A percentile compares a stretch with the other conserved stretches of the same genome.
Evolutionary conservation across 768 basidiomycete genomes (phyloP).

Genomic region (Naganishia onofrii): DNA sequence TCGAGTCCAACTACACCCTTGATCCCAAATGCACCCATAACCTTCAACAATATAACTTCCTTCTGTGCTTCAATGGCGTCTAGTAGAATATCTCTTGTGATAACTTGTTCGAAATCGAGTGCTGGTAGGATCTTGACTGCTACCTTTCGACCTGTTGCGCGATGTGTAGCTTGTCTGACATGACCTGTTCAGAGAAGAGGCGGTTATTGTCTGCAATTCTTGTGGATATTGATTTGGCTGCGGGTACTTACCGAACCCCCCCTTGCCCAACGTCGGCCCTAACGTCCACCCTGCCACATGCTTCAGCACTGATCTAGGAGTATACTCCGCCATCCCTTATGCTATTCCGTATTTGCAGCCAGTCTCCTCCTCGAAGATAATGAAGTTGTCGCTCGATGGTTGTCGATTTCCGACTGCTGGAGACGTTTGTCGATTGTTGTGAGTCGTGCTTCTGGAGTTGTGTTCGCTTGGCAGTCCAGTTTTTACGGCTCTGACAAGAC

Average conservation of each 20-base stretch:
- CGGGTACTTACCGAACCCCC: constrained; percentile 46
- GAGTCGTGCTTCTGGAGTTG: too few relatives aligned
- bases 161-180: constrained; percentile 47
- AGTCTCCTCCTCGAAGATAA: background rate
- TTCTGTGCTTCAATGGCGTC: constrained; percentile 50
- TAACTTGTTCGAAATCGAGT: constrained; percentile 34
- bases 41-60: constrained; percentile 48
- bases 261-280: constrained; percentile 44
- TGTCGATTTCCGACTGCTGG: too few relatives aligned
- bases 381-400: background rate
- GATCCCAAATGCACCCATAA: constrained; percentile 39
- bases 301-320: constrained; percentile 43
- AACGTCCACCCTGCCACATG: constrained; percentile 45
- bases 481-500: background rate
- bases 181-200: constrained; percentile 35
- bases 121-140: constrained; percentile 52
- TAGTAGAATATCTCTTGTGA: constrained; percentile 41
- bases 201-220: background rate
- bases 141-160: constrained; percentile 37
- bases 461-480: background rate
- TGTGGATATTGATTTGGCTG: background rate
- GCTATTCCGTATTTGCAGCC: background rate
- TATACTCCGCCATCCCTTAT: constrained; percentile 29
- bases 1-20: constrained; percentile 47
- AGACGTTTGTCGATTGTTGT: background rate